Percentiles rank a stretch among this genome's conserved stretches.
phyloP scores from a whole-genome alignment of 768 basidiomycete species.

The Termitomyces eurrhizus region DNA sequence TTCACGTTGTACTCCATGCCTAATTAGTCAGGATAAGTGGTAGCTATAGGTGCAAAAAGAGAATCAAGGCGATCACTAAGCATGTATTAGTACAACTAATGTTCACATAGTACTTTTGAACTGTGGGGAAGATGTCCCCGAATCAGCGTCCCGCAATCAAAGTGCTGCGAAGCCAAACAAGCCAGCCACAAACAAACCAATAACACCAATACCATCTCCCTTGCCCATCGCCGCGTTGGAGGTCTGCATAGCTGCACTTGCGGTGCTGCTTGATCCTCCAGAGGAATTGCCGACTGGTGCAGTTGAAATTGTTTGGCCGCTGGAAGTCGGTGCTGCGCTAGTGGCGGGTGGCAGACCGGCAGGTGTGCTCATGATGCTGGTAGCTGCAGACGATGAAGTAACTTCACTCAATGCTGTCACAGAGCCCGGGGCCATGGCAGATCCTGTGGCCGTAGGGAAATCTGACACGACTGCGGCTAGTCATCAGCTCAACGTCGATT shows the following conservation, averaged over 20 bases:
- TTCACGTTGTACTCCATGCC: no score
- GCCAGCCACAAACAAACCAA: constrained; percentile 1
- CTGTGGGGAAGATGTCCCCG: neutral
- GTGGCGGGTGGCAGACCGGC: no score
- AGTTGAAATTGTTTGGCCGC: neutral
- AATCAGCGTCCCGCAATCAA: neutral
- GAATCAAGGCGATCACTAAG: no score
- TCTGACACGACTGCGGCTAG: neutral
- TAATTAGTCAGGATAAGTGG: no score
- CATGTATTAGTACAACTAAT: neutral
- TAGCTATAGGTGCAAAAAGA: no score
- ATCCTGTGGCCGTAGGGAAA: no score
- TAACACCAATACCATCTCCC: neutral
- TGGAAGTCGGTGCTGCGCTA: neutral
- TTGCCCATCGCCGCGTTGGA: constrained; percentile 5
- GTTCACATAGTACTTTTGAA: neutral
- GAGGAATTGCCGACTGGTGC: neutral
- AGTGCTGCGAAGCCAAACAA: constrained; percentile 7
- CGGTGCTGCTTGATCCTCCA: neutral
- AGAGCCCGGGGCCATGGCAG: neutral
- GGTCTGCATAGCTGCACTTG: neutral
- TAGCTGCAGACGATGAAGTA: neutral
- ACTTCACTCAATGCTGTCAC: neutral
- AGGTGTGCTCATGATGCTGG: neutral
- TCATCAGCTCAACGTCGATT: neutral